Evolutionary conservation across 164 flowering plant species (phyloP).

Genomic region (Tetrastigma voinierianum): DNA sequence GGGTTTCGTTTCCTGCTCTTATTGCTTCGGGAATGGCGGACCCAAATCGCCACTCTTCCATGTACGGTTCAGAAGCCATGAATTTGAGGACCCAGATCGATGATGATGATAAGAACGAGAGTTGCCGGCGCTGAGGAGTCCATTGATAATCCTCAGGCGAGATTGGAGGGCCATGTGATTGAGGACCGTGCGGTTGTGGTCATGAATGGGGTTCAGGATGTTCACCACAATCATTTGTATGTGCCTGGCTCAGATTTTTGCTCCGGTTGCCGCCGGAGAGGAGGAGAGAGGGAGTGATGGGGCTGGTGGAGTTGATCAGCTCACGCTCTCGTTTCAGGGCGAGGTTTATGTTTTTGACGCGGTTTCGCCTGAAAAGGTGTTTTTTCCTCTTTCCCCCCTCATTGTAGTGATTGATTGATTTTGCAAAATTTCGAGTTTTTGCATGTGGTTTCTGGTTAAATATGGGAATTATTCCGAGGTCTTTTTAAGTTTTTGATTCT

Average conservation of each 20-base stretch:
- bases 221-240: conserved; percentile 10
- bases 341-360: conserved; percentile 64
- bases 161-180: conserved; percentile 15
- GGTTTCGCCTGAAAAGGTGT: conserved; percentile 61
- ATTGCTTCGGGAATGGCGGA: conserved; percentile 26
- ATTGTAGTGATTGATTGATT: neutral
- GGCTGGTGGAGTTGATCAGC: conserved; percentile 34
- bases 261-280: conserved; percentile 9
- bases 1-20: neutral
- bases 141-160: conserved; percentile 27
- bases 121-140: conserved; percentile 27
- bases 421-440: neutral
- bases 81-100: conserved; percentile 12
- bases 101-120: conserved; percentile 36
- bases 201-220: conserved; percentile 24
- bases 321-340: conserved; percentile 64
- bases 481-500: neutral
- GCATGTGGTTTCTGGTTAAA: neutral
- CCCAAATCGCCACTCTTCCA: conserved; percentile 17
- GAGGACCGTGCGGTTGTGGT: conserved; percentile 14
- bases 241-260: conserved; percentile 17
- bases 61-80: conserved; percentile 23
- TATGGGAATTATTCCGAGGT: neutral
- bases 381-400: conserved; percentile 3
- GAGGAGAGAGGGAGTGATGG: too few relatives aligned